A percentile compares a stretch with the other conserved stretches of the same genome.
These are phyloP conservation scores for Elsinoe batatas DNA, from an alignment of 2,329 filamentous ascomycete genomes.

Conservation along the genomic window DNA sequence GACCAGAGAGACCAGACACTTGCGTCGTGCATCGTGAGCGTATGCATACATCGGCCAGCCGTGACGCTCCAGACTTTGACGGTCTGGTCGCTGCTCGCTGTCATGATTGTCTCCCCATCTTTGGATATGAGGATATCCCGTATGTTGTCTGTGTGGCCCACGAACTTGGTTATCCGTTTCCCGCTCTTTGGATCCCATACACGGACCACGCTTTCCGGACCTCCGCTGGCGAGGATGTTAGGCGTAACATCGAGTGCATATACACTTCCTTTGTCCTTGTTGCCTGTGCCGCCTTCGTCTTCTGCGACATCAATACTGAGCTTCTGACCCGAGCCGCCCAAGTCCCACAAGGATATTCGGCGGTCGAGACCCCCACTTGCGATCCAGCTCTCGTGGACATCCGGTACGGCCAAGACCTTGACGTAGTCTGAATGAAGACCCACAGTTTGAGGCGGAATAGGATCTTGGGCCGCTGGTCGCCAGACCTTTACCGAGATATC, in stretches of 20 bases:
- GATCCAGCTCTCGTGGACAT: constrained; percentile 66
- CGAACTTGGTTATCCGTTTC: constrained; percentile 87
- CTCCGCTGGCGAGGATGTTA: constrained; percentile 79
- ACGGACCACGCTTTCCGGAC: constrained; percentile 84
- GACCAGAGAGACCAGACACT: constrained; percentile 96
- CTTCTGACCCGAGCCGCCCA: constrained; percentile 76
- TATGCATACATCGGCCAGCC: constrained; percentile 93
- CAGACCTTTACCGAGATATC: constrained; percentile 88
- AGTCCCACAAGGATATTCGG: constrained; percentile 87
- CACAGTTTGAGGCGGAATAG: constrained; percentile 64
- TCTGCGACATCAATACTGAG: constrained; percentile 77
- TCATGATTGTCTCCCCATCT: constrained; percentile 82
- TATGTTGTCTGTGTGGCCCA: constrained; percentile 92
- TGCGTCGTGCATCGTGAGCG: constrained; percentile 96
- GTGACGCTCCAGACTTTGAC: constrained; percentile 97
- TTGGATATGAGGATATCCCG: constrained; percentile 83
- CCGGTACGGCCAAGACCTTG: constrained; percentile 79
- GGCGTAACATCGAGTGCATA: constrained; percentile 78
- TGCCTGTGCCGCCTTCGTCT: constrained; percentile 63
- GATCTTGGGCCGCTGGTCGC: constrained; percentile 60
- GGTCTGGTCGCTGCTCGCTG: constrained; percentile 89
- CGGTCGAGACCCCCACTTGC: constrained; percentile 89
- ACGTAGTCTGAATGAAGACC: constrained; percentile 94
- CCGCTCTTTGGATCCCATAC: constrained; percentile 86
- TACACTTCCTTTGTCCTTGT: constrained; percentile 79